A percentile compares a stretch with the other conserved stretches of the same genome.
phyloP scores from a whole-genome alignment of 139 green algal species.

The Monoraphidium neglectum region DNA sequence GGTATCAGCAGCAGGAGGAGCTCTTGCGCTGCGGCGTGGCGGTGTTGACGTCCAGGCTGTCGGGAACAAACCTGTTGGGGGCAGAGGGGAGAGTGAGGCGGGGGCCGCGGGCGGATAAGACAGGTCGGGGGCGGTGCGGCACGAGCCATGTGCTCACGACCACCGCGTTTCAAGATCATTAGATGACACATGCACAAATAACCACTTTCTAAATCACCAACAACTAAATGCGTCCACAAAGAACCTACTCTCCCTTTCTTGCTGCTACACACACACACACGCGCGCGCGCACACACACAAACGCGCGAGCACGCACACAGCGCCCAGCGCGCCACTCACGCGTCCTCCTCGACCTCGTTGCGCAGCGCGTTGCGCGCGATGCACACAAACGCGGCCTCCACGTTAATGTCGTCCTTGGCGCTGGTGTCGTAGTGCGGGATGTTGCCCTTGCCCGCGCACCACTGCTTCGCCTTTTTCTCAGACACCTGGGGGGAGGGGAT shows the following conservation, averaged over 20 bases:
- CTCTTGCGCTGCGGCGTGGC: conserved; percentile 48
- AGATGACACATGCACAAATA: too few species aligned
- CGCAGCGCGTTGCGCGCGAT: conserved; percentile 92
- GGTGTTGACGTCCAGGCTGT: conserved; percentile 92
- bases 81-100: not conserved
- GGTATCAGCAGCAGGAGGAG: conserved; percentile 75
- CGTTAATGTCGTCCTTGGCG: conserved; percentile 92
- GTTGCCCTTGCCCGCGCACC: conserved; percentile 88
- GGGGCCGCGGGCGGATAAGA: not conserved
- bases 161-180: too few species aligned
- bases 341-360: conserved; percentile 93
- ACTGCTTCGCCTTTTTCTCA: conserved; percentile 95
- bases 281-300: too few species aligned
- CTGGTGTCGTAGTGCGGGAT: conserved; percentile 93
- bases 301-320: not conserved
- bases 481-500: conserved; percentile 59
- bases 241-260: not conserved
- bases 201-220: not conserved
- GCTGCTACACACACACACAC: too few species aligned
- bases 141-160: not conserved
- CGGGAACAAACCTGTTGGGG: conserved; percentile 79
- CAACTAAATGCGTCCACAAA: not conserved
- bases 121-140: not conserved
- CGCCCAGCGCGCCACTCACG: conserved; percentile 51
- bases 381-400: conserved; percentile 89